Base-by-base conservation (phyloP, 2,329 filamentous ascomycete genomes). In the Aaosphaeria pasadenensis region DNA sequence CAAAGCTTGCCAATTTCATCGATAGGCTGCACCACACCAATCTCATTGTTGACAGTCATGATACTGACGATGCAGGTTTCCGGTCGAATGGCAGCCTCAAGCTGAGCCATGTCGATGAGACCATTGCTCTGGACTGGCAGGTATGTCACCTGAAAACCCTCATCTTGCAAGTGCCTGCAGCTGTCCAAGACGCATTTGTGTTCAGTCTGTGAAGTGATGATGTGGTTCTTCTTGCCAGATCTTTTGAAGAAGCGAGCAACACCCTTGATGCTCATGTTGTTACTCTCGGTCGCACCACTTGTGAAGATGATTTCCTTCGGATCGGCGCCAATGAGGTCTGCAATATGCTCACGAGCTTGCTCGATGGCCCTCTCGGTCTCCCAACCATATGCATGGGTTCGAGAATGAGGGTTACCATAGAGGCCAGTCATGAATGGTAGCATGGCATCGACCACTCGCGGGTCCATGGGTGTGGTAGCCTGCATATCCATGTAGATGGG, bases 261-360 rank as follows among this genome's bases (percentile, higher is more conserved):
- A 55, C 94, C 94, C 76, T 99, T 99, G 76, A 99, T 90, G 72
- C 91, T 96, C 94, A 99, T 99, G 66, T 99, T 99, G 75, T 99
- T 99, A 69, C 91, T 96, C 77, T 99, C 94, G 0, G 94, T 99
- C 11, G 94, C 94, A 47, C 94, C 94, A 63, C 91, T 96, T 5
- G 94, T 99, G 74, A 99, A 97, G 62, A 99, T 95, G 57, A 99
- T 97, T 70, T 99, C 94, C 74, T 99, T 99, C 5, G 94, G 78
- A 69, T 99, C 91, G 30, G 94, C 94, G 29, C 92, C 92, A 57
- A 99, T 94, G 47, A 99, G 81, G 36, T 80, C 80, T 3, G 94
- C 94, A 55, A 97, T 80, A 64, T 97, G 83, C 60, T 82, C 81
- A 62, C 94, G 84, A 39, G 94, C 91, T 54, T 89, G 81, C 70